Conservation (phyloP, 352 stramenopile species). For the Phytophthora constricta region DNA sequence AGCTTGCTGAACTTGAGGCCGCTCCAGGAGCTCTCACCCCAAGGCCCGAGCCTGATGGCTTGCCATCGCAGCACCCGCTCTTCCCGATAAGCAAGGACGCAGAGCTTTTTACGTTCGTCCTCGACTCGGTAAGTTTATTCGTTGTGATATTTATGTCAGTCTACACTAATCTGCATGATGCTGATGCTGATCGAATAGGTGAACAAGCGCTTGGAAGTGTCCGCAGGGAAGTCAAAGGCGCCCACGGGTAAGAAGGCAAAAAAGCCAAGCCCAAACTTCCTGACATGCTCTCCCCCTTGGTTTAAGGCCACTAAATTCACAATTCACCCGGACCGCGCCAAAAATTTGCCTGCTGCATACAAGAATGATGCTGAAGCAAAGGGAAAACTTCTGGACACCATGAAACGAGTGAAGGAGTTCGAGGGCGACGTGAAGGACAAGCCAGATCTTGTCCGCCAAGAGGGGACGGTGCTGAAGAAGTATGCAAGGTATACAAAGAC, state of each 20-base stretch:
- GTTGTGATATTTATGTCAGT: neutral
- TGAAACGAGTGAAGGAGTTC: neutral
- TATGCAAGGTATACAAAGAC: neutral
- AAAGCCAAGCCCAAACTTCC: neutral
- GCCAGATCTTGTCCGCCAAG: neutral
- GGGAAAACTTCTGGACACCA: neutral
- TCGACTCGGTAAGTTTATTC: neutral
- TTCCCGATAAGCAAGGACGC: neutral
- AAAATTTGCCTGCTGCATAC: neutral
- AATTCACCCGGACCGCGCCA: neutral
- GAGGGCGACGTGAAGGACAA: neutral
- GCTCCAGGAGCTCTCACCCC: neutral
- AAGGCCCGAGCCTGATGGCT: neutral
- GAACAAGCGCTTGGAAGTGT: neutral
- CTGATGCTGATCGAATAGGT: neutral
- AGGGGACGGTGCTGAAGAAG: neutral
- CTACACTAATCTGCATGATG: neutral
- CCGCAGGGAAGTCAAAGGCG: neutral
- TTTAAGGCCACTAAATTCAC: neutral
- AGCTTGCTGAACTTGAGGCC: neutral
- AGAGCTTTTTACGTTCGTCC: neutral
- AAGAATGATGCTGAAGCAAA: neutral
- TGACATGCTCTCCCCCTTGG: neutral
- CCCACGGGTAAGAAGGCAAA: neutral
- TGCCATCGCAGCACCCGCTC: neutral